Base-by-base conservation (phyloP, 177 flowering plant genomes). In the Vitis hybrid region DNA sequence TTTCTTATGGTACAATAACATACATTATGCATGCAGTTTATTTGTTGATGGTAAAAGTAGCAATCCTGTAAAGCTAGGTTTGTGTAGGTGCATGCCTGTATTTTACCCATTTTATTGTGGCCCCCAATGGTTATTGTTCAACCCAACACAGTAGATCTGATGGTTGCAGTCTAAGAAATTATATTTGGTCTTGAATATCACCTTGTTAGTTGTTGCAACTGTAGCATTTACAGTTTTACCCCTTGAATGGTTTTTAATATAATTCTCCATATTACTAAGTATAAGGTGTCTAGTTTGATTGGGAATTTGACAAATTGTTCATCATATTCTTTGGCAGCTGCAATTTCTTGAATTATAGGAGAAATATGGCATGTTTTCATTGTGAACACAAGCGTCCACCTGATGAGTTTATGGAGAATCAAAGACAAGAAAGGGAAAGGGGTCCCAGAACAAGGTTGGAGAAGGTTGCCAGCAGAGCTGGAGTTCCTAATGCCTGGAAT, bases 351-450 rank as follows among this genome's bases (percentile, higher is more conserved):
- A 96, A 96, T 71, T 96, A 96, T 72, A 82, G 99, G 74, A 85
- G 99, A 79, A 96, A 96, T 77, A 81, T 87, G 86, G 87, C 77
- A 39, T 96, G 99, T 80, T 96, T 93, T 68, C 97, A 93, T 66
- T 96, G 99, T 79, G 99, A 96, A 52, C 86, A 85, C 86, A 90
- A 94, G 74, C 95, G 99, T 45, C 99, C 99, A 19, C 86, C 85
- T 5, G 99, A 90, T 67, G 89, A 79, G 71, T 89, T 68, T 68
- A 69, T 74, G 75, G 96, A 89, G 71, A 84, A 75, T 75, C 85
- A 85, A 70, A 52, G 73, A 74, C 87, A 79, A 59, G 88, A 77
- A 59, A 85, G 74, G 76, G 81, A 83, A 59, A 77, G 13, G 51
- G 81, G 78, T 62, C 81, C 79, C 5, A 70, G 77, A 61, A 78